Base-by-base conservation (phyloP, 352 stramenopile species). In the Pythium dissimile region DNA sequence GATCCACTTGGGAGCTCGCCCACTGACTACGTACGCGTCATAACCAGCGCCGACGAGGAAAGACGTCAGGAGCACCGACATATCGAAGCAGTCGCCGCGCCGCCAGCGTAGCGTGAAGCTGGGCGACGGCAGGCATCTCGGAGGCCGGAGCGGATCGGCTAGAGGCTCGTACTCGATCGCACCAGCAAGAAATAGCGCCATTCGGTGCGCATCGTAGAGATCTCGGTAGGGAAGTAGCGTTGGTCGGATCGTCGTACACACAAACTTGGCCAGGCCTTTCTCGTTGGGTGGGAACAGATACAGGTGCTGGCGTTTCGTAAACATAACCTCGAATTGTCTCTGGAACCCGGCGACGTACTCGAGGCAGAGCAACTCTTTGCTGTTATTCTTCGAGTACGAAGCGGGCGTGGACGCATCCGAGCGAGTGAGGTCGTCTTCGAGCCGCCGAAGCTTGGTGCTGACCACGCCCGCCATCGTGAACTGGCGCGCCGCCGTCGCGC, bases 151-250 rank as follows among this genome's bases (percentile, higher is more conserved):
- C 16, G 90, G 84, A 41, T 96, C 80, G 3, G 88, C 88, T 5
- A 98, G 78, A 8, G 94, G 93, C 59, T 99, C 96, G 69, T 98
- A 98, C 61, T 96, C 73, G 34, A 98, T 73, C 37, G 86, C 89
- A 11, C 89, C 77, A 0, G 95, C 80, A n/a, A 98, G 64, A 64
- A 98, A 98, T 7, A 83, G 69, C 15, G 88, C 75, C 48, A 94
- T 78, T 10, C 80, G 63, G 13, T 89, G 71, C 9, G 96, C 69
- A 47, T 98, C 87, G 67, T 98, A 98, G 5, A 98, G 62, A 51
- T 98, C 88, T 9, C 80, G 75, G 52, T 86, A 96, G 2, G 92
- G 94, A 11, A 98, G 66, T 31, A 97, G 61, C 10, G 95, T 98
- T 9, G 94, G 94, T 4, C 94, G 80, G 30, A 98, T 72, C 16